Evolutionary conservation across 2,329 filamentous ascomycete species (phyloP), one percentile per base, ranked within the genome.

Genomic region (Diaporthe citri): DNA sequence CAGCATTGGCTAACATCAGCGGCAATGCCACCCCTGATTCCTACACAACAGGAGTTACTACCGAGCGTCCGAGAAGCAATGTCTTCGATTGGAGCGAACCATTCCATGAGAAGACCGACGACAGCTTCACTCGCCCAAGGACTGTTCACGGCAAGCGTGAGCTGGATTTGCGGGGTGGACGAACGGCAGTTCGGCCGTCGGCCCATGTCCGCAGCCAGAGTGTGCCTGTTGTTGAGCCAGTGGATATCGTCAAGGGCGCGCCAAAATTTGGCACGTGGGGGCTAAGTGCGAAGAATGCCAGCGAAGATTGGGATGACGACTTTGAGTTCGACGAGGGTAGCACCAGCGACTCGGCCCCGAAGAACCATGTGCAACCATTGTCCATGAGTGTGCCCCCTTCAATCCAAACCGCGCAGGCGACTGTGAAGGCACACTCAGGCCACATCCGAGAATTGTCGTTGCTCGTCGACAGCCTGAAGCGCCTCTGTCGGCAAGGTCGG

Each of bases 261-360:
- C 85, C 89, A 71, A 96, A 95, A 79, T 96, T 95, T 80, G 93
- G 94, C 57, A 96, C 94, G 1, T 96, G 94, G 94, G 94, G 93
- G 3, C 85, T 95, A 56, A 91, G 93, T n/a, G 92, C 91, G 77
- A 96, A 96, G 82, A 93, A 91, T 22, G 92, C 92, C 15, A 96
- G 93, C 76, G 95, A 97, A 81, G 94, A 97, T 80, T 97, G 95
- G 95, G 95, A 96, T 79, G 94, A 96, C 77, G 95, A 97, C 82
- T 97, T 97, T 79, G 94, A 96, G 76, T 96, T 96, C 81, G 89
- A 87, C 43, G 86, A 84, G 57, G 79, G 83, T 48, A 81, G 76
- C 6, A 82, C 83, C n/a, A 81, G 82, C 51, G 83, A 82, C 55
- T 84, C 84, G 70, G 83, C 82, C 28, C 74, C 75, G 28, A 67